phyloP scores from a whole-genome alignment of 148 eudicot species.

The Rheum nobile region DNA sequence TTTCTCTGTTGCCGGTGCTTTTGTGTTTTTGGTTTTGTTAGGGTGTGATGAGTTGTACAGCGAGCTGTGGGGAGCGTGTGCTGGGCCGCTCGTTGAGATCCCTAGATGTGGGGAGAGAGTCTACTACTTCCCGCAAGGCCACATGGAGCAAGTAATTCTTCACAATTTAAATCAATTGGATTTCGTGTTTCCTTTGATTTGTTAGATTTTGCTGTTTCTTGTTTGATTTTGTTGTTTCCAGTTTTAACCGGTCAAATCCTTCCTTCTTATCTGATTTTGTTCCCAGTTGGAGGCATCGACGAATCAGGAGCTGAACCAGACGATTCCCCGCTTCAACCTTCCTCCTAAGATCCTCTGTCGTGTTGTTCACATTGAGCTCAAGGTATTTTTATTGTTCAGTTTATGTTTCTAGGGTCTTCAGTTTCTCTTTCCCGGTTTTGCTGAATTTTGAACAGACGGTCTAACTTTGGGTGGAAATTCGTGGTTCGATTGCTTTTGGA shows the following conservation, averaged over 20 bases:
- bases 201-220: not conserved
- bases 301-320: slow-evolving; percentile 56
- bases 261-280: not conserved
- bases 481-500: slow-evolving; percentile 3
- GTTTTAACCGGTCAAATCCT: not conserved
- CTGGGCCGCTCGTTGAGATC: slow-evolving; percentile 82
- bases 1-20: slow-evolving; percentile 6
- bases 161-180: not conserved
- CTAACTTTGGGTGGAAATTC: not conserved
- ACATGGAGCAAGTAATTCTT: slow-evolving; percentile 68
- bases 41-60: slow-evolving; percentile 41
- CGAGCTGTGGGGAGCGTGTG: slow-evolving; percentile 90
- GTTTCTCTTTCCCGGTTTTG: not conserved
- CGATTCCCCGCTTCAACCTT: slow-evolving; percentile 50
- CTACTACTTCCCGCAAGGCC: slow-evolving; percentile 91
- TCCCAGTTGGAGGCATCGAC: slow-evolving; percentile 83
- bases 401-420: slow-evolving; percentile 1
- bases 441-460: not conserved
- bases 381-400: slow-evolving; percentile 43
- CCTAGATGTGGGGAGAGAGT: slow-evolving; percentile 56
- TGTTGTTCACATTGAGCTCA: slow-evolving; percentile 46
- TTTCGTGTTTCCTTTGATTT: not conserved
- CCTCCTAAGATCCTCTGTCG: slow-evolving; percentile 78
- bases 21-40: slow-evolving; percentile 5
- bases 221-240: not conserved